Base-by-base conservation (phyloP, 1,284 basidiomycete species). In the Rhodotorula mucilaginosa region DNA sequence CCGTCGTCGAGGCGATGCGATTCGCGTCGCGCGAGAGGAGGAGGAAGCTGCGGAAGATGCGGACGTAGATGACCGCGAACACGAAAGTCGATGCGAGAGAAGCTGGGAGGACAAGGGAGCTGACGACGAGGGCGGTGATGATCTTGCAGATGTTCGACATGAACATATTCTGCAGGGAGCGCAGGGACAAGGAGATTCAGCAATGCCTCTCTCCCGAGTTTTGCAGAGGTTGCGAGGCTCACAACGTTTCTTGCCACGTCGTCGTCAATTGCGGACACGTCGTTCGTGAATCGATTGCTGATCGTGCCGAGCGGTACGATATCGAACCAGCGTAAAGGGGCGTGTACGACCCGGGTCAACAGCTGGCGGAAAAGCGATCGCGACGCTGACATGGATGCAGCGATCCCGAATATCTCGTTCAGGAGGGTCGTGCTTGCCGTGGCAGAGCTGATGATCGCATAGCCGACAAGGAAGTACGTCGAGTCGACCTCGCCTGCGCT, bases 1-100 rank as follows among this genome's bases (percentile, higher is more conserved):
- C 78, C 1, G 77, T 78, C 0, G 79, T 80, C 1, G 79, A 75
- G 21, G 80, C 79, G 64, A 81, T 80, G 8, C 80, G 71, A 61
- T 81, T 80, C 64, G 80, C 73, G 47, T 81, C 73, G 12, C 75
- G 71, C 8, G 76, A 76, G 44, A 78, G 75, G 8, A 69, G 65
- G 2, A 81, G 68, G 60, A 78, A 81, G 26, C 76, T 72, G 6
- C 70, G 64, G 16, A 80, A 80, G 46, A 77, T 69, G 64, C 68
- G 73, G 2, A 70, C 66, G 58, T 78, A 78, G n/a, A 76, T 59
- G 31, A 67, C 10, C 10, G 76, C 67, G 23, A 80, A 73, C 18
- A 74, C 10, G 7, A 73, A 29, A 2, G 74, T 68, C 3, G 80
- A 77, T 3, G 76, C 23, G 13, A 81, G 54, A 8, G 79, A 77